These are phyloP conservation scores for Linum trigynum DNA, from an alignment of 345 rosid species.

Conservation along the genomic window DNA sequence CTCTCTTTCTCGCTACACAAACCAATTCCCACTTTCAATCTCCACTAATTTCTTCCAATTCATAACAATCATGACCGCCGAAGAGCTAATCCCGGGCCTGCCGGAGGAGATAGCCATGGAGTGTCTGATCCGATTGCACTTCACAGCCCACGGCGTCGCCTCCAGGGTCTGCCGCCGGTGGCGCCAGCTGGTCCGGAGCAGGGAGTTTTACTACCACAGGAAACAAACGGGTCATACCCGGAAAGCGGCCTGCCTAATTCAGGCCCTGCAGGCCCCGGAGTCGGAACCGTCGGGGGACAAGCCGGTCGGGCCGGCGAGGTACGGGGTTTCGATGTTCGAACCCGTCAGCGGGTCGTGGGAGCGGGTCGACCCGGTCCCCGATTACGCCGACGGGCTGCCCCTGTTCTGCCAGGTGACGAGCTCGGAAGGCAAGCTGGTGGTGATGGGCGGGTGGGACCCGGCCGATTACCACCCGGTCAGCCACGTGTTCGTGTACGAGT, in stretches of 20 bases:
- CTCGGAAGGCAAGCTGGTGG: conserved; percentile 45
- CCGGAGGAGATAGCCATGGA: conserved; percentile 50
- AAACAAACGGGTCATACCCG: conserved; percentile 30
- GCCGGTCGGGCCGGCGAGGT: conserved; percentile 25
- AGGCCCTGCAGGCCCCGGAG: conserved; percentile 16
- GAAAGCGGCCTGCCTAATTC: conserved; percentile 47
- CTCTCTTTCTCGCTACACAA: neutral
- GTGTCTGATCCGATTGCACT: conserved; percentile 44
- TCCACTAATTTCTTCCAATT: neutral
- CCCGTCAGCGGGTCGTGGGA: conserved; percentile 34
- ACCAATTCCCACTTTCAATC: neutral
- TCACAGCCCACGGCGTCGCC: conserved; percentile 34
- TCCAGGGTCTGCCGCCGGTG: conserved; percentile 44
- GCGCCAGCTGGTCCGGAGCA: conserved; percentile 36
- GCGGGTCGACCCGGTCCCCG: conserved; percentile 30
- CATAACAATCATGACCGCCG: neutral
- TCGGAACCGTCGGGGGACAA: conserved; percentile 11
- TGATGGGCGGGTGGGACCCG: conserved; percentile 74
- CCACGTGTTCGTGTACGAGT: conserved; percentile 47
- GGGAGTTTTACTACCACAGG: conserved; percentile 38
- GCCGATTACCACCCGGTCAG: conserved; percentile 39
- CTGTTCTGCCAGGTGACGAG: conserved; percentile 50
- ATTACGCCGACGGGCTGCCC: conserved; percentile 45
- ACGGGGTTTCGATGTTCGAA: conserved; percentile 36
- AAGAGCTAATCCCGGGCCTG: conserved; percentile 38